Conservation (phyloP, 2,329 filamentous ascomycete species). For the Colletotrichum simmondsii region DNA sequence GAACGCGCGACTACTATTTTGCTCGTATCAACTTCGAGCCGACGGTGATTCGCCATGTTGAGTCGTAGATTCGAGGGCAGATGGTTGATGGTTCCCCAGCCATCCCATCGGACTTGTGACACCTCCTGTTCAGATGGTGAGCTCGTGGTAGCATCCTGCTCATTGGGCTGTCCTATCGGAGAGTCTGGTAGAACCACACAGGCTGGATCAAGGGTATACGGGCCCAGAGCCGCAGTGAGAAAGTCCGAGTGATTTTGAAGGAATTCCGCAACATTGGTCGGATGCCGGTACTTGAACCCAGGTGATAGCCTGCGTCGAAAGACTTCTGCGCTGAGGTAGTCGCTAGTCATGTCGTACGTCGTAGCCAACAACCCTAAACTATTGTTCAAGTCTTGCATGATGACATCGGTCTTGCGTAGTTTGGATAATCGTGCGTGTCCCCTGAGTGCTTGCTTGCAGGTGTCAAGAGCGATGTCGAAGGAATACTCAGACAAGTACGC, state of each 20-base stretch:
- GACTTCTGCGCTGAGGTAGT: conserved; percentile 39
- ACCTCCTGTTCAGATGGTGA: not conserved
- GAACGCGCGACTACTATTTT: not conserved
- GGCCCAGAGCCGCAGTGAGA: not conserved
- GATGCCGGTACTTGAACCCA: conserved; percentile 1
- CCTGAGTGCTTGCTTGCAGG: conserved; percentile 27
- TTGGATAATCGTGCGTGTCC: conserved; percentile 39
- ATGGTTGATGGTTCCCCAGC: not conserved
- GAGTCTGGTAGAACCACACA: not conserved
- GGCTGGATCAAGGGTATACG: not conserved
- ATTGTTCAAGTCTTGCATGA: conserved; percentile 34
- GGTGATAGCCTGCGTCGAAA: conserved; percentile 34
- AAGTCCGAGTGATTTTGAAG: not conserved
- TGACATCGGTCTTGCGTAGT: not conserved
- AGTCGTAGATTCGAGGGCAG: not conserved
- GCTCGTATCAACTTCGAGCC: not conserved
- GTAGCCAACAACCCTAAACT: conserved; percentile 39
- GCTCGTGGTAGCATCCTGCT: not conserved
- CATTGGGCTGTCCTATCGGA: not conserved
- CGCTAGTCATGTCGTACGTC: conserved; percentile 39
- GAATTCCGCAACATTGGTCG: not conserved
- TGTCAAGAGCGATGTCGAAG: conserved; percentile 38
- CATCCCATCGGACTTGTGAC: not conserved
- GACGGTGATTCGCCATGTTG: not conserved
- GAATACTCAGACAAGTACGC: conserved; percentile 37